Percentiles rank a stretch among this genome's conserved stretches.
Conservation (phyloP, 805 yeast species). For the Suhomyces xylopsoci region DNA sequence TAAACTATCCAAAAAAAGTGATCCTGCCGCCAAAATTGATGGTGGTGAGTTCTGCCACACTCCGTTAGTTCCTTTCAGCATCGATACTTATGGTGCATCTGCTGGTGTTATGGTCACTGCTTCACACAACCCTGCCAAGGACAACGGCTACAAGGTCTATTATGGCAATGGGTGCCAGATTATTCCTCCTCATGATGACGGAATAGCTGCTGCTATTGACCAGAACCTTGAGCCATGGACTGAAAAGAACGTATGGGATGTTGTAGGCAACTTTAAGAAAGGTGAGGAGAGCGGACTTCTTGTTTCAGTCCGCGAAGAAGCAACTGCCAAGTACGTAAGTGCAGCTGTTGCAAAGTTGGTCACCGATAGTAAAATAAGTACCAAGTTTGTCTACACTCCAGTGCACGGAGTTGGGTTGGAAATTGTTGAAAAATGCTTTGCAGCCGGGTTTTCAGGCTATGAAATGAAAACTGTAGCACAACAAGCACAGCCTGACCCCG, state of each 20-base stretch:
- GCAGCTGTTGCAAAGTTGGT: slow-evolving; percentile 29
- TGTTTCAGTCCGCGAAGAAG: slow-evolving; percentile 38
- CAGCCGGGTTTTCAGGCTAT: slow-evolving; percentile 34
- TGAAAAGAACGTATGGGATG: slow-evolving; percentile 44
- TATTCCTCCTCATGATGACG: slow-evolving; percentile 83
- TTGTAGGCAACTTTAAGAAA: slow-evolving; percentile 30
- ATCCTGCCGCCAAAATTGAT: background rate
- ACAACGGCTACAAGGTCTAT: slow-evolving; percentile 93
- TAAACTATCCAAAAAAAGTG: slow-evolving; percentile 21
- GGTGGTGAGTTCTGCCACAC: slow-evolving; percentile 55
- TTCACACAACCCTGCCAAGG: slow-evolving; percentile 79
- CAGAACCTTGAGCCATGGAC: slow-evolving; percentile 60
- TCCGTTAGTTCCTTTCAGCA: slow-evolving; percentile 88
- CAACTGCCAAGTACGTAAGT: slow-evolving; percentile 41
- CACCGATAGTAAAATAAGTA: slow-evolving; percentile 19
- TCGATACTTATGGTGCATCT: slow-evolving; percentile 57
- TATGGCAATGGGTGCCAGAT: slow-evolving; percentile 94
- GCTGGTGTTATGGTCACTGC: slow-evolving; percentile 95
- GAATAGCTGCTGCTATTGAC: slow-evolving; percentile 64
- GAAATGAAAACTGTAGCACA: slow-evolving; percentile 47
- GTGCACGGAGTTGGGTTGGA: slow-evolving; percentile 92
- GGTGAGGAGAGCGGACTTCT: slow-evolving; percentile 28
- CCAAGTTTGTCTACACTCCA: slow-evolving; percentile 79
- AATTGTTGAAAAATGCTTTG: slow-evolving; percentile 43
- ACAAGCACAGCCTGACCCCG: slow-evolving; percentile 79